Evolutionary conservation across 108 stramenopile species (phyloP), one percentile per base, ranked within the genome.

Genomic region (Nitzschia sp.): DNA sequence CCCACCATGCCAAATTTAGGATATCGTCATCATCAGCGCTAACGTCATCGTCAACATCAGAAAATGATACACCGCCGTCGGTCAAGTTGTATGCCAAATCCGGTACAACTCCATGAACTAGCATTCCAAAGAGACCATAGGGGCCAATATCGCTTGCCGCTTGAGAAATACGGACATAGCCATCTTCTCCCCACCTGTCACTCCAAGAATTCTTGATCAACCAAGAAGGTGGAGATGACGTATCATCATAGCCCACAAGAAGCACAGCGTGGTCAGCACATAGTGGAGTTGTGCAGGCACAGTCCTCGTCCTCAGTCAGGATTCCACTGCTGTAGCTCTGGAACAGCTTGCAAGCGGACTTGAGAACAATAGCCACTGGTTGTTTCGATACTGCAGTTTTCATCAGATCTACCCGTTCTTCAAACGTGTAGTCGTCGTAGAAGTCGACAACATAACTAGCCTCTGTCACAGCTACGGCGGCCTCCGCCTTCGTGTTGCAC

Each of bases 251-350:
- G 0, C 95, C 95, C 15, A 93, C 92, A 64, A 87, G 78, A 25
- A 96, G 72, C 11, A 96, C 87, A 22, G 89, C 89, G 70, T 96
- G 95, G 70, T 96, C 89, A 24, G 89, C 76, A 52, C 80, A 83
- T 8, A 61, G 41, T 0, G 55, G 40, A 44, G 67, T 63, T 29
- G 62, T 54, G 58, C 86, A 86, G 20, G 76, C 75, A 55, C 83
- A 84, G 38, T 86, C 89, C n/a, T 79, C 77, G 51, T 88, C 86
- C 11, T 68, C 70, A 3, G 81, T 90, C 41, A 95, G 70, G 29
- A 96, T 86, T 5, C 96, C 96, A 14, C 55, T 55, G 26, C 69
- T 55, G 79, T 96, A 96, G 59, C 84, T 82, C 72, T 81, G 75
- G 62, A 94, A 86, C 19, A 73, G 39, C 12, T 58, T 51, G 43